phyloP scores from a whole-genome alignment of 2,329 filamentous ascomycete species.

The Sporothrix sp. region DNA sequence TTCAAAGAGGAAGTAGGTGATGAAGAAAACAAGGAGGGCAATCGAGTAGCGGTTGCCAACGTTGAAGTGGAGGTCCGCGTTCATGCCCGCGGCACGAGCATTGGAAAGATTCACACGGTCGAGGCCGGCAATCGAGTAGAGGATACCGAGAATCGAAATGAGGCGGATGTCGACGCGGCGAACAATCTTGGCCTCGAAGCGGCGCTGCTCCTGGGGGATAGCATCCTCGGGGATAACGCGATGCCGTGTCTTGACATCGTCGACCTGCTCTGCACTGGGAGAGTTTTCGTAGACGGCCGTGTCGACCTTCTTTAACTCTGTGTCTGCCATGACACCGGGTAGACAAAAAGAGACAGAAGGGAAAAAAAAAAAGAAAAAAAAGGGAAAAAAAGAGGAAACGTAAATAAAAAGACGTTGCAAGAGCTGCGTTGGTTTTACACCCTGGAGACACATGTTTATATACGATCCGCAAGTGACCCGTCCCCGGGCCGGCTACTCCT shows the following conservation, averaged over 20 bases:
- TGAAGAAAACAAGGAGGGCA: slow-evolving; percentile 49
- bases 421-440: too few species aligned
- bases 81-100: slow-evolving; percentile 35
- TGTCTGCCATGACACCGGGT: neutral
- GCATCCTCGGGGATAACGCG: neutral
- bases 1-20: slow-evolving; percentile 56
- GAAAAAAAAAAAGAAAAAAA: neutral
- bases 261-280: neutral
- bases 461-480: too few species aligned
- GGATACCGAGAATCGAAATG: slow-evolving; percentile 35
- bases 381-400: too few species aligned
- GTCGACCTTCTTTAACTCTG: neutral
- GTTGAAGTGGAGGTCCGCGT: slow-evolving; percentile 32
- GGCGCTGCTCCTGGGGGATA: neutral
- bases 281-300: neutral
- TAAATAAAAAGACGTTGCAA: too few species aligned
- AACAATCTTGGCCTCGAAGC: neutral
- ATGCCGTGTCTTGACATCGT: neutral
- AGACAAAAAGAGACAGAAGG: too few species aligned
- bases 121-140: slow-evolving; percentile 45
- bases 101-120: slow-evolving; percentile 42
- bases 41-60: slow-evolving; percentile 48
- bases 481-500: too few species aligned
- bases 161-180: slow-evolving; percentile 20
- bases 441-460: too few species aligned